Evolutionary conservation across 768 basidiomycete species (phyloP).

Genomic region (Glaciozyma antarctica): DNA sequence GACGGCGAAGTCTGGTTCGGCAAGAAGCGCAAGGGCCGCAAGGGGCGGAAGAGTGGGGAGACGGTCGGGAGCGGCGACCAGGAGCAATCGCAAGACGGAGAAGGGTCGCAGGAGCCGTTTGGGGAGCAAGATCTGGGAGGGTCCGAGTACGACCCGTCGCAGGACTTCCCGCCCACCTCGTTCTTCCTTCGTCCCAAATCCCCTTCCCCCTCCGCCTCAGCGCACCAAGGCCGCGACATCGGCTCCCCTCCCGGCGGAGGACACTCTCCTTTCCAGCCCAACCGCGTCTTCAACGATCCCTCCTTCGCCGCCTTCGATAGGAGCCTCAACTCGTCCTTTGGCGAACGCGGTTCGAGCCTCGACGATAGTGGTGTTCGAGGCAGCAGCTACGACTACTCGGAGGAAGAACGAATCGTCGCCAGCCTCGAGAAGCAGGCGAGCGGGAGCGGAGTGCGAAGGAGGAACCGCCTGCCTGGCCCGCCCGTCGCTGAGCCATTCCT

Average conservation of each 20-base stretch:
- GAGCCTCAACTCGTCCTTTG: neutral
- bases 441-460: neutral
- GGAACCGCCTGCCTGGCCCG: neutral
- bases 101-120: too few relatives aligned
- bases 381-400: conserved; percentile 64
- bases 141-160: neutral
- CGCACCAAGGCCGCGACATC: neutral
- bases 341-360: neutral
- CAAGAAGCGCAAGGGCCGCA: conserved; percentile 21
- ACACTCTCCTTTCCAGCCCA: conserved; percentile 3
- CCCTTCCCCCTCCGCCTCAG: conserved; percentile 9
- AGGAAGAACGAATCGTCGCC: conserved; percentile 51
- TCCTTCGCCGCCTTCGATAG: conserved; percentile 24
- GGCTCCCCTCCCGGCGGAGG: neutral
- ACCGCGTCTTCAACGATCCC: conserved; percentile 8
- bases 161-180: conserved; percentile 12
- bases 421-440: conserved; percentile 35
- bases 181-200: conserved; percentile 26
- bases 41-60: neutral
- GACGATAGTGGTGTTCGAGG: conserved; percentile 8
- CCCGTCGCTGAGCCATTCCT: neutral
- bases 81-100: neutral
- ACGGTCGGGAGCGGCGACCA: conserved; percentile 1
- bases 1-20: conserved; percentile 27
- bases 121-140: conserved; percentile 9